Percentiles rank a stretch among this genome's conserved stretches.
Evolutionary conservation across 1,284 basidiomycete genomes (phyloP).

Genomic region (Ustilago sp.): DNA sequence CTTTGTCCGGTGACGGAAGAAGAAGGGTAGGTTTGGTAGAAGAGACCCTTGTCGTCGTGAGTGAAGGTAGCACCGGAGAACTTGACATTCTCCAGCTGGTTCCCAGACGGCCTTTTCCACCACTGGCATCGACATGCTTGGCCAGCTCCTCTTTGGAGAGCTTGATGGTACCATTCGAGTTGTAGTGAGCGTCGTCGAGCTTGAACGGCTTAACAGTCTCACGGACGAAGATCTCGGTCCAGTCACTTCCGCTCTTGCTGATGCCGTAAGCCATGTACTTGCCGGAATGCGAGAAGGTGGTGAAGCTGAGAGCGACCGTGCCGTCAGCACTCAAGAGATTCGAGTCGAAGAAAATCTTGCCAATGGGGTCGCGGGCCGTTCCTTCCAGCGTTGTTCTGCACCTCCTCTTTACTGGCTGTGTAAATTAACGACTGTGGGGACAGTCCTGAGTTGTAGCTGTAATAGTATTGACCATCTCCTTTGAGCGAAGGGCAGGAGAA

Average conservation of each 20-base stretch:
- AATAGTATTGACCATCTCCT: constrained; percentile 65
- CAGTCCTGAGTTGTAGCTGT: constrained; percentile 66
- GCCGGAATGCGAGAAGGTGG: constrained; percentile 63
- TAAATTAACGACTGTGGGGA: constrained; percentile 65
- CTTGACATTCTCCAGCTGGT: constrained; percentile 64
- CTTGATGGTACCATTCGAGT: constrained; percentile 48
- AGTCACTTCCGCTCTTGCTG: constrained; percentile 66
- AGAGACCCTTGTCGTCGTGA: constrained; percentile 66
- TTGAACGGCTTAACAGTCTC: constrained; percentile 58
- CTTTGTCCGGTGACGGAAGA: constrained; percentile 58
- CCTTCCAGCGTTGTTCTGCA: constrained; percentile 41
- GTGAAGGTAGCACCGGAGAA: constrained; percentile 61
- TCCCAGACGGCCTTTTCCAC: constrained; percentile 57
- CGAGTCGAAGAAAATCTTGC: constrained; percentile 65
- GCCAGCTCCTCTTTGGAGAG: constrained; percentile 38
- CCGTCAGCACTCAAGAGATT: constrained; percentile 65
- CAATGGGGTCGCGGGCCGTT: constrained; percentile 54
- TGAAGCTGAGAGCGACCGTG: constrained; percentile 60
- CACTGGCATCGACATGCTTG: constrained; percentile 42
- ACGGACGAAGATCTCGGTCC: constrained; percentile 64
- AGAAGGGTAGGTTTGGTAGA: constrained; percentile 67
- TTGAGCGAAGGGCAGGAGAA: constrained; percentile 63
- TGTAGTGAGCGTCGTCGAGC: constrained; percentile 42
- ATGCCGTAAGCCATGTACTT: constrained; percentile 65
- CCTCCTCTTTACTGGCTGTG: constrained; percentile 51